Percentiles rank a stretch among this genome's conserved stretches.
These are phyloP conservation scores for Coccinonectria pachysandricola DNA, from an alignment of 2,329 filamentous ascomycete species.

Conservation along the genomic window DNA sequence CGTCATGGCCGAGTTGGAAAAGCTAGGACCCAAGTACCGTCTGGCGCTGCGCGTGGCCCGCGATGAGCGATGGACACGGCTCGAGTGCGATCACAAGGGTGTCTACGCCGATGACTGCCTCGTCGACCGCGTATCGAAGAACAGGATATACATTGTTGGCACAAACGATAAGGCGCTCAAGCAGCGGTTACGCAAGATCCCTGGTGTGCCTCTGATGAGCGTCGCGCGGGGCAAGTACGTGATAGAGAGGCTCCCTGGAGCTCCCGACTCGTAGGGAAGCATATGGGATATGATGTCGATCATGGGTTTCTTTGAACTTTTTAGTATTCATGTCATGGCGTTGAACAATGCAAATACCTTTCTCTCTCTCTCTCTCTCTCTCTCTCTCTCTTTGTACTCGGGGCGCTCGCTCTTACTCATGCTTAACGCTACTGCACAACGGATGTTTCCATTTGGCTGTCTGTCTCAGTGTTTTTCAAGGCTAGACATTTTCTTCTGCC, in stretches of 20 bases:
- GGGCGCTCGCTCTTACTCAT: too few species aligned
- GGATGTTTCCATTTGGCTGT: too few species aligned
- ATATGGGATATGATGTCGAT: too few species aligned
- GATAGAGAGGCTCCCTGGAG: slow-evolving; percentile 83
- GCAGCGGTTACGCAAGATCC: slow-evolving; percentile 65
- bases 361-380: background rate
- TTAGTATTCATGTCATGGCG: too few species aligned
- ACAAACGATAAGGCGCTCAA: slow-evolving; percentile 74
- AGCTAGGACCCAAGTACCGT: slow-evolving; percentile 79
- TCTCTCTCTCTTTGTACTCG: too few species aligned
- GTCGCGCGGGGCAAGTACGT: slow-evolving; percentile 86
- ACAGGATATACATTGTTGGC: slow-evolving; percentile 68
- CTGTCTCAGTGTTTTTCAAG: too few species aligned
- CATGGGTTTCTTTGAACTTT: too few species aligned
- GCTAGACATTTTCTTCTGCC: too few species aligned
- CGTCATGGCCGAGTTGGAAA: slow-evolving; percentile 78
- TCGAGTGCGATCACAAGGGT: slow-evolving; percentile 86
- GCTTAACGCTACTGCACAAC: too few species aligned
- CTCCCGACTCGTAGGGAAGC: slow-evolving; percentile 48
- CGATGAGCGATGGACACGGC: slow-evolving; percentile 77
- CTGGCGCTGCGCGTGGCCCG: slow-evolving; percentile 77
- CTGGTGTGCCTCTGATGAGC: slow-evolving; percentile 62
- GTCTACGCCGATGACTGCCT: slow-evolving; percentile 75
- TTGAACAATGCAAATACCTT: too few species aligned
- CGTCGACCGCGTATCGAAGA: slow-evolving; percentile 62